Evolutionary conservation across 129 eudicot genomes (phyloP), one percentile per base, ranked within the genome.

Genomic region (Rutidosis leptorrhynchoides): DNA sequence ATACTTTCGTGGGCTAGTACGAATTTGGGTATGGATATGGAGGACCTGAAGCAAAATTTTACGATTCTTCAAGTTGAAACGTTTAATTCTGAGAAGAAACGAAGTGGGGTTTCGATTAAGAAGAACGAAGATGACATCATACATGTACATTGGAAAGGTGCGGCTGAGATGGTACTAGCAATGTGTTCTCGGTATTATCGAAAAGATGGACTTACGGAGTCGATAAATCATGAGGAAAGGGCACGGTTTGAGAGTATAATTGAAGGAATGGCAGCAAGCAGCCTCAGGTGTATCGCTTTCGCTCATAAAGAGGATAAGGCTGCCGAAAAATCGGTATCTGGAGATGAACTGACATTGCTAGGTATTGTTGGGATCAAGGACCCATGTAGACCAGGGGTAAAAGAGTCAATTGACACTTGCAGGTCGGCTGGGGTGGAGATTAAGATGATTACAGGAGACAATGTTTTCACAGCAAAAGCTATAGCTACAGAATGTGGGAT

Each of bases 241-340:
- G 46, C 66, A 23, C 77, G 53, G 16, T 56, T 86, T 28, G 81
- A 70, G 58, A 77, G 61, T 2, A 78, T 83, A 53, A 86, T 86
- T 33, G 77, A 83, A 53, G 83, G 89, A 56, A 86, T 86, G 94
- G 86, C 94, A 10, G 94, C 86, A 5, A 78, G 94, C 48, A 78
- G 89, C 71, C 89, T 86, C 49, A 81, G 94, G 25, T 86, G 94
- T 82, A 86, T 86, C 6, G 94, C 94, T 63, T 86, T 86, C 57
- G 94, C 86, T 74, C 77, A 77, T 64, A 78, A 53, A 30, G 67
- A 49, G 23, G 80, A 58, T 26, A 29, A 74, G 30, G 73, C 80
- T 10, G 63, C 11, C 86, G 85, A 58, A 35, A 58, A 58, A 26
- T 11, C 37, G 15, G 19, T 60, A 8, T 2, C 5, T 17, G 65